phyloP scores from a whole-genome alignment of 164 flowering plant species.

The Stephania yunnanensis region DNA sequence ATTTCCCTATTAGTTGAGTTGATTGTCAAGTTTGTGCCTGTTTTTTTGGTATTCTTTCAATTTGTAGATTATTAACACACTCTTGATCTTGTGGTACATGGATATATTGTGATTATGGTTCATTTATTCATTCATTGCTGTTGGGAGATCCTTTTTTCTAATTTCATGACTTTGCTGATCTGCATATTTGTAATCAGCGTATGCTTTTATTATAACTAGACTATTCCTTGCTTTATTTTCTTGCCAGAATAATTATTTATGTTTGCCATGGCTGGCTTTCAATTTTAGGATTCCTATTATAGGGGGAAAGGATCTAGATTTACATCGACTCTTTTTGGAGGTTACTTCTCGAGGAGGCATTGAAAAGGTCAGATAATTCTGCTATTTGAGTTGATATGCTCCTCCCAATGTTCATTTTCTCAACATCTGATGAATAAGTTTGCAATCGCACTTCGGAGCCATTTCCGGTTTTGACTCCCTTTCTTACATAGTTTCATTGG shows the following conservation, averaged over 20 bases:
- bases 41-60: not conserved
- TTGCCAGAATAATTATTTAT: not conserved
- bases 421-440: too few species aligned
- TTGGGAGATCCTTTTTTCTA: not conserved
- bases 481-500: not conserved
- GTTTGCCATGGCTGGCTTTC: not conserved
- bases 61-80: not conserved
- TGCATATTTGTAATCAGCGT: not conserved
- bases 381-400: too few species aligned
- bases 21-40: not conserved
- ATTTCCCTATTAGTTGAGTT: not conserved
- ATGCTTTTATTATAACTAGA: not conserved
- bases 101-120: not conserved
- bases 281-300: constrained; percentile 74
- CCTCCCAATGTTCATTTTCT: too few species aligned
- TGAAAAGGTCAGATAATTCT: constrained; percentile 47
- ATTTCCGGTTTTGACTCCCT: not conserved
- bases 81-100: not conserved
- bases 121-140: not conserved
- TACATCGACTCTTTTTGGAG: constrained; percentile 86
- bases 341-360: constrained; percentile 92
- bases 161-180: not conserved
- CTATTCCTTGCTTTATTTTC: not conserved
- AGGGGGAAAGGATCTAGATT: constrained; percentile 82
- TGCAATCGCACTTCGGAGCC: not conserved